A percentile compares a stretch with the other conserved stretches of the same genome.
Evolutionary conservation across 169 alveolate species (phyloP).

Genomic region (Cryptosporidium baileyi): DNA sequence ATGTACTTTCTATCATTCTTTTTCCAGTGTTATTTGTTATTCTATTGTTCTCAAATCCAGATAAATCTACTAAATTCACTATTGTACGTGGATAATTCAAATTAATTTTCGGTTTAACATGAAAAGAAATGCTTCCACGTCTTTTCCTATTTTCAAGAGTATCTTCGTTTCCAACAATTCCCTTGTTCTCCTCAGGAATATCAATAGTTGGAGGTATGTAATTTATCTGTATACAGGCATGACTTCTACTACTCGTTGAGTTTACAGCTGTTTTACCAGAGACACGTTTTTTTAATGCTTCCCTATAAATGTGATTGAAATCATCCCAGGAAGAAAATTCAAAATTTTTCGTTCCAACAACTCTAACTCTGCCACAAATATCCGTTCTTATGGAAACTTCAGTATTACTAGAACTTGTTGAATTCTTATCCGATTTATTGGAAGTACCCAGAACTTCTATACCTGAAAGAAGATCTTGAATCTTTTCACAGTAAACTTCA

Average conservation of each 20-base stretch:
- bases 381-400: conserved; percentile 60
- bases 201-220: conserved; percentile 26
- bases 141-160: conserved; percentile 45
- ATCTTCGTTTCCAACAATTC: not conserved
- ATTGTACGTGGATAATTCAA: conserved; percentile 52
- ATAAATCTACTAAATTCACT: conserved; percentile 60
- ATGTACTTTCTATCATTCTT: conserved; percentile 68
- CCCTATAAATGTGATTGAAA: not conserved
- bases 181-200: not conserved
- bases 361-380: conserved; percentile 59
- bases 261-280: conserved; percentile 52
- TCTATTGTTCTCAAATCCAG: conserved; percentile 70
- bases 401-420: not conserved
- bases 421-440: not conserved
- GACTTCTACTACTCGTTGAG: conserved; percentile 56
- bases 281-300: conserved; percentile 13
- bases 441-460: not conserved
- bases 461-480: conserved; percentile 65
- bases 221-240: conserved; percentile 66
- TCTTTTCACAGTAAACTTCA: conserved; percentile 71
- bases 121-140: conserved; percentile 68
- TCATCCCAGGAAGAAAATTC: conserved; percentile 62
- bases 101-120: conserved; percentile 44
- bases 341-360: conserved; percentile 8
- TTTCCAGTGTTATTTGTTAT: conserved; percentile 59